Percentiles rank a stretch among this genome's conserved stretches.
Evolutionary conservation across 192 early-diverging fungal species (phyloP).

Genomic region (Coemansia erecta): DNA sequence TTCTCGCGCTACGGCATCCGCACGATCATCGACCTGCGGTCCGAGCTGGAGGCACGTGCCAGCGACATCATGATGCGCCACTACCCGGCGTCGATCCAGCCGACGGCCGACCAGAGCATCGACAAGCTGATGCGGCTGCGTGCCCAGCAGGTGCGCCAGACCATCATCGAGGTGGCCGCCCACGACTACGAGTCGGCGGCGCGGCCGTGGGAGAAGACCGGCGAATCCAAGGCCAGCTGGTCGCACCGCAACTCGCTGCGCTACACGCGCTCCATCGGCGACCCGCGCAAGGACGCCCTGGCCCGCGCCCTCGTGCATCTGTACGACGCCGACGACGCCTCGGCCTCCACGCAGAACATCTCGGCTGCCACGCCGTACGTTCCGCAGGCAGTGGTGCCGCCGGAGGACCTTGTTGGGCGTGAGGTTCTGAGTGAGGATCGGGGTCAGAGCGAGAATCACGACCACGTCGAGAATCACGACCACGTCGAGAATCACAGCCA

Average conservation of each 20-base stretch:
- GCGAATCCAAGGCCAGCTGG: slow-evolving; percentile 43
- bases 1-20: slow-evolving; percentile 50
- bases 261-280: slow-evolving; percentile 38
- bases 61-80: slow-evolving; percentile 47
- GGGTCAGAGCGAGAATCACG: no score
- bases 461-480: no score
- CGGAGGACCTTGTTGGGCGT: slow-evolving; percentile 1
- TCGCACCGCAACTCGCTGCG: slow-evolving; percentile 43
- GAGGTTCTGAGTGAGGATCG: neutral
- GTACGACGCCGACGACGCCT: slow-evolving; percentile 27
- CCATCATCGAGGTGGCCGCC: slow-evolving; percentile 48
- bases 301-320: slow-evolving; percentile 42
- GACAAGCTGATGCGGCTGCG: slow-evolving; percentile 37
- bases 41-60: slow-evolving; percentile 45
- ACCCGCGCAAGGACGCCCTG: slow-evolving; percentile 33
- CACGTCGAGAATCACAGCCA: no score
- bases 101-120: slow-evolving; percentile 38
- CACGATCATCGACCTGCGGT: slow-evolving; percentile 54
- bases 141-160: slow-evolving; percentile 36
- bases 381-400: slow-evolving; percentile 12
- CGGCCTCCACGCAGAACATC: slow-evolving; percentile 29
- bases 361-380: slow-evolving; percentile 27
- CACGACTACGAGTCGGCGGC: slow-evolving; percentile 47
- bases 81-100: slow-evolving; percentile 49
- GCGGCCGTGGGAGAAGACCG: slow-evolving; percentile 46